These are phyloP conservation scores for Ceratobasidium sp. DNA, from an alignment of 1,284 basidiomycete genomes.

Conservation along the genomic window DNA sequence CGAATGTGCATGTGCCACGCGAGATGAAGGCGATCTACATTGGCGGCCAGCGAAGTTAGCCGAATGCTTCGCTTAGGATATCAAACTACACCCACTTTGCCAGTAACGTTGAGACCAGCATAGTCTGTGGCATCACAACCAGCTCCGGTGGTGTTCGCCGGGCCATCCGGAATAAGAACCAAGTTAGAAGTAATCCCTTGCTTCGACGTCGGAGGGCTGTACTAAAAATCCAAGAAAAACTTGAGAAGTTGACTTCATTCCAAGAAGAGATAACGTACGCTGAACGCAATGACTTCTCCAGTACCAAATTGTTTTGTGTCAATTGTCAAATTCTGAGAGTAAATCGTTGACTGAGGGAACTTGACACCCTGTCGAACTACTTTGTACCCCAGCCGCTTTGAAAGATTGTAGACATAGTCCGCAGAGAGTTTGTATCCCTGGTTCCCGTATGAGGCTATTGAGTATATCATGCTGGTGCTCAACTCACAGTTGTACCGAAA, in stretches of 20 bases:
- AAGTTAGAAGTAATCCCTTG: constrained; percentile 17
- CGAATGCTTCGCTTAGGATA: not conserved
- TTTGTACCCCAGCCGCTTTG: constrained; percentile 21
- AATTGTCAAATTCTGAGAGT: constrained; percentile 6
- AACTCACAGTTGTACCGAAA: constrained; percentile 17
- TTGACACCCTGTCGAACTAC: constrained; percentile 6
- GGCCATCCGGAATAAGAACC: constrained; percentile 20
- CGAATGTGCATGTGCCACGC: constrained; percentile 25
- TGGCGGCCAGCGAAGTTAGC: not conserved
- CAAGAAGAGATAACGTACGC: not conserved
- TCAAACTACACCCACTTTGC: constrained; percentile 8
- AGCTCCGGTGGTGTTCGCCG: constrained; percentile 3
- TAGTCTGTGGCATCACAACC: constrained; percentile 29
- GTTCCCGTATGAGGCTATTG: not conserved
- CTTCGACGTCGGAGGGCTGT: constrained; percentile 13
- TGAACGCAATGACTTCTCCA: constrained; percentile 34
- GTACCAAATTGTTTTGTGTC: constrained; percentile 16
- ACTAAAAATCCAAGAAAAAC: not conserved
- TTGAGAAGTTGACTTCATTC: not conserved
- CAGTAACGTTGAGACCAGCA: constrained; percentile 12
- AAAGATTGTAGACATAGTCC: constrained; percentile 27
- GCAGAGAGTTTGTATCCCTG: constrained; percentile 29
- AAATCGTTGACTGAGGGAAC: constrained; percentile 23
- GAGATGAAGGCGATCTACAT: constrained; percentile 21
- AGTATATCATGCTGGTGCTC: not conserved